These are phyloP conservation scores for Chromera velia DNA, from an alignment of 73 alveolate species.

Conservation along the genomic window DNA sequence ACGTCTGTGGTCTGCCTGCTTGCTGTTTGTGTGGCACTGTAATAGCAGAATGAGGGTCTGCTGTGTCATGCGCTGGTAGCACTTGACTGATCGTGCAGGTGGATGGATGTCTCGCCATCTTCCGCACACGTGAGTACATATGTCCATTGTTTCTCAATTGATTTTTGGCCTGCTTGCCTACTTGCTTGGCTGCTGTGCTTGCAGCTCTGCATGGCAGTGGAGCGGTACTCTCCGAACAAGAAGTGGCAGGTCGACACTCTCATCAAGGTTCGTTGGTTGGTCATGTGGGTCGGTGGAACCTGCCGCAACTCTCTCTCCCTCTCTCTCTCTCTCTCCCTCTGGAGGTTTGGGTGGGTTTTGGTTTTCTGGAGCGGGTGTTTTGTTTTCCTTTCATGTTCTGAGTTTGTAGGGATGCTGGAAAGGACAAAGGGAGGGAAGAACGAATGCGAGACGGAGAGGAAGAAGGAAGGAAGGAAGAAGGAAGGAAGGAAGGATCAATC, in stretches of 20 bases:
- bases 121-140: neutral
- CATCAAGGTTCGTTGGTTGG: constrained; percentile 18
- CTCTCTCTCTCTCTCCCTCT: too few relatives aligned
- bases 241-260: constrained; percentile 43
- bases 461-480: too few relatives aligned
- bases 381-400: too few relatives aligned
- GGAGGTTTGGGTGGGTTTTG: too few relatives aligned
- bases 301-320: too few relatives aligned
- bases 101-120: neutral
- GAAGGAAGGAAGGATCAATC: neutral
- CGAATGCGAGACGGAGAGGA: too few relatives aligned
- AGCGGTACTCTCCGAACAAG: constrained; percentile 23
- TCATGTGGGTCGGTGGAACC: too few relatives aligned
- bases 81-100: neutral
- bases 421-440: too few relatives aligned
- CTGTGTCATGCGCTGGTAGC: neutral
- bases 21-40: constrained; percentile 19
- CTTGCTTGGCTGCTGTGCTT: neutral
- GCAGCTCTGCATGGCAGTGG: neutral
- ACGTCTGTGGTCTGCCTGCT: neutral
- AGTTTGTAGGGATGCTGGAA: too few relatives aligned
- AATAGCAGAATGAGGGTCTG: neutral
- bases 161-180: neutral
- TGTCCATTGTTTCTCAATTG: neutral
- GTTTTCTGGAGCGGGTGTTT: too few relatives aligned